Base-by-base conservation (phyloP, 495 filamentous ascomycete genomes). In the Symbiotaphrina buchneri region DNA sequence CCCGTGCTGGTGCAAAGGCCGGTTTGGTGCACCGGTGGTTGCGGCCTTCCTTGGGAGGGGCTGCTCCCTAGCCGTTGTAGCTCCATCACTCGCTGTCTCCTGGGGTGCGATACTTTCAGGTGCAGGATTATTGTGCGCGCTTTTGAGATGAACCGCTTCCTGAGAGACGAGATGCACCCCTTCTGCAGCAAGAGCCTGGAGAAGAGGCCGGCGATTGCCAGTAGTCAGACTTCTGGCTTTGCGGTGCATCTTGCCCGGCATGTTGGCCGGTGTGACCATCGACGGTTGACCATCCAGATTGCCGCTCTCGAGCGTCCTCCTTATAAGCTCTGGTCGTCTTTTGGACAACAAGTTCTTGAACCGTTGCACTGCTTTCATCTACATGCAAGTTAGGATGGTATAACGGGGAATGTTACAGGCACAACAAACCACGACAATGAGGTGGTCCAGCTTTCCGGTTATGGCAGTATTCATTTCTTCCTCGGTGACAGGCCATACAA, bases 311-410 rank as follows among this genome's bases (percentile, higher is more conserved):
- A 77, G 49, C 11, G 71, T 65, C 21, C 60, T 63, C 44, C 67
- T 55, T 37, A 74, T 54, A 6, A 50, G 48, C 6, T 54, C 42
- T 11, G 52, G 65, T 41, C 27, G 37, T 49, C 48, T 59, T 54
- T 31, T 49, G 29, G 42, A 53, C 37, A 55, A 29, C 1, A 77
- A 43, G 14, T 58, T 55, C 41, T 91, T 93, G 51, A 95, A 92
- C 31, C 74, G 78, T 33, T 68, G 68, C 21, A 90, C 85, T 6
- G 85, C 87, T 72, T 73, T 87, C 61, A 97, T 77, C 80, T 92
- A 42, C 10, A 10, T n/a, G 3, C 24, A 10, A 11, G n/a, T 5
- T 6, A 11, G 10, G 11, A 3, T 20, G 13, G 17, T 15, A 38
- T 17, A 13, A 27, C 2, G 5, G 18, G 23, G 26, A 15, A 32